A percentile compares a stretch with the other conserved stretches of the same genome.
These are phyloP conservation scores for Heliamphora pulchella DNA, from an alignment of 179 eudicot genomes.

Conservation along the genomic window DNA sequence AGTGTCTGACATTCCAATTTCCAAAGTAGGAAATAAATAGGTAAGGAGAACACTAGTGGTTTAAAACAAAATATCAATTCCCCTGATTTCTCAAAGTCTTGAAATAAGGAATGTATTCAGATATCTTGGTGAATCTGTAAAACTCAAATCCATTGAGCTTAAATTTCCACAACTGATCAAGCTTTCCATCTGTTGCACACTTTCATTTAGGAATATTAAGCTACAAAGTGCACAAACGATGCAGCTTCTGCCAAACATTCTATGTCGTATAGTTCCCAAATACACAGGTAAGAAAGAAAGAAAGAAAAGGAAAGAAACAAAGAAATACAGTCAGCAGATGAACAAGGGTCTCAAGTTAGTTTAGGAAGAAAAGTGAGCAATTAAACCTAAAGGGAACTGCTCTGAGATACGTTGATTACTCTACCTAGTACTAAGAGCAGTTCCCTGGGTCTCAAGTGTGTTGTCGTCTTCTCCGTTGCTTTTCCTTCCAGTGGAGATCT, in stretches of 20 bases:
- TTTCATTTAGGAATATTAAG: slow-evolving; percentile 8
- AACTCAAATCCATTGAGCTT: background rate
- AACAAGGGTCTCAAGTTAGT: background rate
- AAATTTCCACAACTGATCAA: background rate
- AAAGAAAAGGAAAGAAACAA: background rate
- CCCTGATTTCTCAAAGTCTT: background rate
- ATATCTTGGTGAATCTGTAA: background rate
- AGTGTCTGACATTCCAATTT: background rate
- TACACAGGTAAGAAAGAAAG: background rate
- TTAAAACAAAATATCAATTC: background rate
- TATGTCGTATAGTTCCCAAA: background rate
- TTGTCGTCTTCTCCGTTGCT: too few species aligned
- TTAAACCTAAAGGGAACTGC: background rate
- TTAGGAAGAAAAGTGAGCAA: background rate
- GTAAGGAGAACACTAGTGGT: background rate
- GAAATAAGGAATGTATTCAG: background rate
- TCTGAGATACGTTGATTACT: too few species aligned
- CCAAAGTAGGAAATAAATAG: slow-evolving; percentile 1
- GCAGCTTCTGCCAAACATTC: background rate
- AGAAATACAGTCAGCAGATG: background rate
- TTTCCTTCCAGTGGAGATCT: too few species aligned
- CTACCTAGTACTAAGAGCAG: too few species aligned
- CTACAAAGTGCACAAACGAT: background rate
- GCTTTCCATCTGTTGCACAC: background rate
- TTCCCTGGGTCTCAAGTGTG: too few species aligned